A percentile compares a stretch with the other conserved stretches of the same genome.
Conservation (phyloP, 2,329 filamentous ascomycete species). For the Penicillium sp. region DNA sequence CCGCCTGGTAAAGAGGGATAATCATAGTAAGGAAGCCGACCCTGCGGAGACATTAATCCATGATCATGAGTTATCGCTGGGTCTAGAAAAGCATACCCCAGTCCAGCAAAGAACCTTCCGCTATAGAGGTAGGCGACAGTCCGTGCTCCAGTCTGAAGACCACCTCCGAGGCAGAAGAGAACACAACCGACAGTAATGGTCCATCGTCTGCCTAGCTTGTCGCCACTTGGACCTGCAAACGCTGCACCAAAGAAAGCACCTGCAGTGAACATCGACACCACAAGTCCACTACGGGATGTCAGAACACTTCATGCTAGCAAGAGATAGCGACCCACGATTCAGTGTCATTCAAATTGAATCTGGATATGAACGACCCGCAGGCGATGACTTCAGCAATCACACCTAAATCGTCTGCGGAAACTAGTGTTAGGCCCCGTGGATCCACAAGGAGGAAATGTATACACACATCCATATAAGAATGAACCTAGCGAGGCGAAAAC, state of each 20-base stretch:
- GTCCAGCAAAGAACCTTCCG: constrained; percentile 60
- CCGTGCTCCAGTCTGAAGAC: constrained; percentile 61
- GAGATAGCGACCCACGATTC: constrained; percentile 22
- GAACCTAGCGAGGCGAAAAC: constrained; percentile 53
- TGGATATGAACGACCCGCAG: constrained; percentile 28
- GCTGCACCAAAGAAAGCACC: constrained; percentile 63
- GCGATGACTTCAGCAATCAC: constrained; percentile 52
- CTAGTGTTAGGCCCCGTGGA: background rate
- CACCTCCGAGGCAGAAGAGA: constrained; percentile 64
- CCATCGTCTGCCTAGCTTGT: constrained; percentile 58
- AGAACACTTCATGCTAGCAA: background rate
- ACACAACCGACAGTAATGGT: constrained; percentile 63
- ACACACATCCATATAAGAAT: constrained; percentile 47
- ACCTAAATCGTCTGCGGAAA: constrained; percentile 47
- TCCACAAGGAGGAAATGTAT: background rate
- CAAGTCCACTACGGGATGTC: constrained; percentile 47
- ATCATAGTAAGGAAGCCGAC: constrained; percentile 57
- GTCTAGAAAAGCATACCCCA: constrained; percentile 28
- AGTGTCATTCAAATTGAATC: constrained; percentile 25
- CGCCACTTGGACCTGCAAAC: constrained; percentile 55
- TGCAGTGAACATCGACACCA: constrained; percentile 69
- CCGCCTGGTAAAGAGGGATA: constrained; percentile 66
- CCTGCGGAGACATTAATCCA: too few species aligned
- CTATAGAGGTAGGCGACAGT: constrained; percentile 56
- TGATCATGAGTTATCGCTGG: too few species aligned